phyloP scores from a whole-genome alignment of 306 rosid genomes.

The Fragaria ananassa region DNA sequence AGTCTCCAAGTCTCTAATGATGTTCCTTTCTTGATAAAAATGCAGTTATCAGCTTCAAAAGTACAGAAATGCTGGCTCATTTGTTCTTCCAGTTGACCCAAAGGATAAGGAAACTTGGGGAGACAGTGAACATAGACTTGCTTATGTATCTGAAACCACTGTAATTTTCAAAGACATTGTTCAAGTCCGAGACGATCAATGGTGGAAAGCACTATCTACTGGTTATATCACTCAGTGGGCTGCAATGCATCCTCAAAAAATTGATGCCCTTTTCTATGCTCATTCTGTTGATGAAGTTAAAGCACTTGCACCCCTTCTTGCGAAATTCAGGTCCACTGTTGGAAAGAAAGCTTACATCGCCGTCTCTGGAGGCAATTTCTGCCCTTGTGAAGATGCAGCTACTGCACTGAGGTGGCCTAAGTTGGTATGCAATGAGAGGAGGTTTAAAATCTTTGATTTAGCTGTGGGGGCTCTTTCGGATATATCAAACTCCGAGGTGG shows the following conservation, averaged over 20 bases:
- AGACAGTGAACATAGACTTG: slow-evolving; percentile 92
- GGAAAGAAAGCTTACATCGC: slow-evolving; percentile 86
- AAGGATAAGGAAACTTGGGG: slow-evolving; percentile 97
- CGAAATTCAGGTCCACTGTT: slow-evolving; percentile 68
- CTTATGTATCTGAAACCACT: slow-evolving; percentile 94
- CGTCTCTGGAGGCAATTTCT: slow-evolving; percentile 68
- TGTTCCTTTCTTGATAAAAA: background rate
- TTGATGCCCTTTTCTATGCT: slow-evolving; percentile 90
- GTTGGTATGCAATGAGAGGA: slow-evolving; percentile 68
- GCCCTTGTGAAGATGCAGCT: slow-evolving; percentile 80
- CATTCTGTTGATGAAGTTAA: slow-evolving; percentile 71
- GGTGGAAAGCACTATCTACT: slow-evolving; percentile 94
- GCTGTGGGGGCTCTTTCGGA: slow-evolving; percentile 64
- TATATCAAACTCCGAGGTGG: slow-evolving; percentile 73
- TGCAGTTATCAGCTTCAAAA: slow-evolving; percentile 92
- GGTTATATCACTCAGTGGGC: slow-evolving; percentile 97
- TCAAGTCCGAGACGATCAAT: slow-evolving; percentile 91
- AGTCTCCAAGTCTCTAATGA: background rate
- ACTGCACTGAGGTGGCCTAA: slow-evolving; percentile 71
- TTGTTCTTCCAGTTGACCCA: slow-evolving; percentile 83
- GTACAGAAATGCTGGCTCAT: slow-evolving; percentile 85
- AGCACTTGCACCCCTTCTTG: slow-evolving; percentile 80
- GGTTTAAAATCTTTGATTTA: slow-evolving; percentile 86
- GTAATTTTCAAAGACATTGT: slow-evolving; percentile 92
- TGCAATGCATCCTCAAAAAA: slow-evolving; percentile 84